Evolutionary conservation across 2,329 filamentous ascomycete genomes (phyloP).

Genomic region (Basipetospora chlamydospora): DNA sequence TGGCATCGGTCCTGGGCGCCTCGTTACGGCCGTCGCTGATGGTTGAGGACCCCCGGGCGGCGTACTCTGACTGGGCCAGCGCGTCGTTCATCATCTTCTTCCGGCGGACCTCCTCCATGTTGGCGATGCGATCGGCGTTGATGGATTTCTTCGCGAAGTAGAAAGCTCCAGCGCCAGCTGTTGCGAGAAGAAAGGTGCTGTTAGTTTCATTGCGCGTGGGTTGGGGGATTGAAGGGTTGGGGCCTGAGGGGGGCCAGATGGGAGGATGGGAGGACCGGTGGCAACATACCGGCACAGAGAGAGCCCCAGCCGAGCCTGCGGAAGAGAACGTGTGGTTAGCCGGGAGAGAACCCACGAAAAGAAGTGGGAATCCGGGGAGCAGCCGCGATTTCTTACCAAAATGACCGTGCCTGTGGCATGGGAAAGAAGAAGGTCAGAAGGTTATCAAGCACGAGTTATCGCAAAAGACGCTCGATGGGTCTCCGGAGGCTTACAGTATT

Average conservation of each 20-base stretch:
- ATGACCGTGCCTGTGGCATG: constrained; percentile 52
- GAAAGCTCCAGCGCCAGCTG: constrained; percentile 83
- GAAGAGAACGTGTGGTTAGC: too few relatives aligned
- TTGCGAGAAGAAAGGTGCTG: too few relatives aligned
- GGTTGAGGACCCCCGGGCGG: too few relatives aligned
- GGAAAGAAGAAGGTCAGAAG: too few relatives aligned
- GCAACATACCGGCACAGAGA: constrained; percentile 63
- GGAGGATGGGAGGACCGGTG: background rate
- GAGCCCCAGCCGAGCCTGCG: constrained; percentile 81
- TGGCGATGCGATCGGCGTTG: constrained; percentile 70
- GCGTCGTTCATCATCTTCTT: constrained; percentile 40
- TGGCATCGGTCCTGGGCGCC: constrained; percentile 41
- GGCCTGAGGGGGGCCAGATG: background rate
- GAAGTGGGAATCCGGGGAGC: too few relatives aligned
- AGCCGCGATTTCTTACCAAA: constrained; percentile 53
- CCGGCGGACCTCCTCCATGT: constrained; percentile 51
- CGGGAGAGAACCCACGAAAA: too few relatives aligned
- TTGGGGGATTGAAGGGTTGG: background rate
- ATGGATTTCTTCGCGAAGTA: constrained; percentile 91
- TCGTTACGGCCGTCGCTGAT: constrained; percentile 22
- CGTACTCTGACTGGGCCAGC: constrained; percentile 5
- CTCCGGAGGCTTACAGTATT: constrained; percentile 35
- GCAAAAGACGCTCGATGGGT: too few relatives aligned
- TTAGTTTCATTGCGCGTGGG: constrained; percentile 5
- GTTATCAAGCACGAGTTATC: too few relatives aligned